Evolutionary conservation across 768 basidiomycete species (phyloP), one percentile per base, ranked within the genome.

Genomic region (Boletus sp.): DNA sequence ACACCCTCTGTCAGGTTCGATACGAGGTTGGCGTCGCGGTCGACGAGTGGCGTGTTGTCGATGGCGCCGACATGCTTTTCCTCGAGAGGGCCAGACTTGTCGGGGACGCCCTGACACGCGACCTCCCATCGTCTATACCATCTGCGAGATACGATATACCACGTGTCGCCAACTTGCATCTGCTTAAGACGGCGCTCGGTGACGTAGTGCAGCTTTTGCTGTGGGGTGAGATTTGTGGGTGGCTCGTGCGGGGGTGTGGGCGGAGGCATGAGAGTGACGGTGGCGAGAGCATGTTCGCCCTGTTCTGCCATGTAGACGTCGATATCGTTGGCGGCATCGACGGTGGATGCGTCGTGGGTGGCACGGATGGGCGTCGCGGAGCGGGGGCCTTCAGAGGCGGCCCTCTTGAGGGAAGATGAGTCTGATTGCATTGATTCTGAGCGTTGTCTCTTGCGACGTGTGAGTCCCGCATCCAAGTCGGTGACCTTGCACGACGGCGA

Each of bases 41-140:
- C 83, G 50, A 89, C 68, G 42, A 96, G 76, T 15, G 72, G 65
- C 21, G 83, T 73, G 69, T 94, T 95, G 68, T 93, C 83, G 47
- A 95, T 83, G 30, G 90, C 82, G 25, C 85, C 86, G 55, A 92
- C 68, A 55, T 86, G 79, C 23, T 79, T 70, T 68, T 89, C 86
- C 32, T 77, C 73, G 32, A 89, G 65, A 2, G 72, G 66, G 17
- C 83, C 87, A 62, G 85, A 78, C 71, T 89, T 91, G 76, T 87
- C 86, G 27, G 76, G 65, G 58, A 83, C 72, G 29, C 87, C 88
- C 0, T 81, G 78, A 64, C 86, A 86, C 11, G 89, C 90, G 62
- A 81, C 82, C 57, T 78, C 72, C 87, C 89, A 95, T 33, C 83
- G 81, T 54, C 79, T 79, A 75, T 80, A 89, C 93, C 93, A 96